Percentiles rank a stretch among this genome's conserved stretches.
phyloP scores from a whole-genome alignment of 2,329 filamentous ascomycete species.

The Aureobasidium leucospermi region DNA sequence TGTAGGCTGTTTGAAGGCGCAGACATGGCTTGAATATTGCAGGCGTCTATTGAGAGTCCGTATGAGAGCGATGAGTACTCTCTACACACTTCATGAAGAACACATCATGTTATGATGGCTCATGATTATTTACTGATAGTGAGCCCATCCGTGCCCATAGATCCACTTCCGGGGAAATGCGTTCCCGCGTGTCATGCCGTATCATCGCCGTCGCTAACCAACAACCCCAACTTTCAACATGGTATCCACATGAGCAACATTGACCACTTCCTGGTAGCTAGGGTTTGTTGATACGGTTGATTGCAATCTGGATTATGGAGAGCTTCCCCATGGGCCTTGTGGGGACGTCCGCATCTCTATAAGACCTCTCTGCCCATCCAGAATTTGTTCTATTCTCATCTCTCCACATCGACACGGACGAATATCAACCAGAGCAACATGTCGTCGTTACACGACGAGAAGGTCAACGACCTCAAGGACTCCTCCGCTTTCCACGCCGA shows the following conservation, averaged over 20 bases:
- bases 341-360: neutral
- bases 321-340: neutral
- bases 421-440: neutral
- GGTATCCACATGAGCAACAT: neutral
- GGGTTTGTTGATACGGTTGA: neutral
- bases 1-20: too few species aligned
- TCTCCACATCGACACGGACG: neutral
- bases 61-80: too few species aligned
- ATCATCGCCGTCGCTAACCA: neutral
- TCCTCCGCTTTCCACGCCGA: neutral
- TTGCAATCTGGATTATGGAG: neutral
- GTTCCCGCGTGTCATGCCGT: neutral
- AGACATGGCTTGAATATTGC: too few species aligned
- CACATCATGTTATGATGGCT: too few species aligned
- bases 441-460: neutral
- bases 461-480: neutral
- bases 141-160: neutral
- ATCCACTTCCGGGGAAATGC: neutral
- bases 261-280: neutral
- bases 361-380: neutral
- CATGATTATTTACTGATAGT: too few species aligned
- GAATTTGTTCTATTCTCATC: neutral
- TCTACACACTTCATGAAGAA: too few species aligned
- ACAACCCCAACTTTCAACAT: neutral
- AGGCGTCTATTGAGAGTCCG: too few species aligned